Evolutionary conservation across 2,329 filamentous ascomycete species (phyloP).

Genomic region (Colletotrichum cuscutae): DNA sequence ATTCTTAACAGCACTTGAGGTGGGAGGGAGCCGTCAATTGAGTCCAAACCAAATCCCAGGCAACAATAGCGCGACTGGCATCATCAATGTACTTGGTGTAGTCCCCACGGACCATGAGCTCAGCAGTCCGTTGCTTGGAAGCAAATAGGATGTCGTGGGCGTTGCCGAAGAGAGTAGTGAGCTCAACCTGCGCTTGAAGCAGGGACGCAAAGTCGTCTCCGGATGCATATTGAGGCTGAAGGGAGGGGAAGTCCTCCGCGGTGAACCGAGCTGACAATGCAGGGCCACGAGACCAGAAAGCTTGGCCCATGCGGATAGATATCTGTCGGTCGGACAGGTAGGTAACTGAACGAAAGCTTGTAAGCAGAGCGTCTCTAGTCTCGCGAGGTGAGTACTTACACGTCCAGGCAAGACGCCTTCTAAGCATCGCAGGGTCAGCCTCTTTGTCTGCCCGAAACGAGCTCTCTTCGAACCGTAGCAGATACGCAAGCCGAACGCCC

Average conservation of each 20-base stretch:
- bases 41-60: slow-evolving; percentile 21
- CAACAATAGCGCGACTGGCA: slow-evolving; percentile 8
- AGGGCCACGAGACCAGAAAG: slow-evolving; percentile 78
- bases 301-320: slow-evolving; percentile 76
- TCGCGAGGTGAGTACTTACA: slow-evolving; percentile 43
- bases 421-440: neutral
- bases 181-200: slow-evolving; percentile 76
- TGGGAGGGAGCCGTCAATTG: slow-evolving; percentile 62
- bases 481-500: slow-evolving; percentile 75
- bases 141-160: slow-evolving; percentile 35
- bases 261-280: slow-evolving; percentile 72
- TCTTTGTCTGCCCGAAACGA: slow-evolving; percentile 3
- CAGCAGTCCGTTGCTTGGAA: slow-evolving; percentile 25
- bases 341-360: slow-evolving; percentile 28
- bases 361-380: no score
- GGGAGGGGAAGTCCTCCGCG: slow-evolving; percentile 74
- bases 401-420: slow-evolving; percentile 75
- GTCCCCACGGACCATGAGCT: slow-evolving; percentile 30
- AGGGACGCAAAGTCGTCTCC: slow-evolving; percentile 75
- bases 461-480: slow-evolving; percentile 68
- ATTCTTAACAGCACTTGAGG: slow-evolving; percentile 74
- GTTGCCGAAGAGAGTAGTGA: slow-evolving; percentile 67
- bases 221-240: slow-evolving; percentile 66
- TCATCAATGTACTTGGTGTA: slow-evolving; percentile 35
- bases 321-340: slow-evolving; percentile 67